These are phyloP conservation scores for Trichoderma endophyticum DNA, from an alignment of 2,329 filamentous ascomycete species.

Conservation along the genomic window DNA sequence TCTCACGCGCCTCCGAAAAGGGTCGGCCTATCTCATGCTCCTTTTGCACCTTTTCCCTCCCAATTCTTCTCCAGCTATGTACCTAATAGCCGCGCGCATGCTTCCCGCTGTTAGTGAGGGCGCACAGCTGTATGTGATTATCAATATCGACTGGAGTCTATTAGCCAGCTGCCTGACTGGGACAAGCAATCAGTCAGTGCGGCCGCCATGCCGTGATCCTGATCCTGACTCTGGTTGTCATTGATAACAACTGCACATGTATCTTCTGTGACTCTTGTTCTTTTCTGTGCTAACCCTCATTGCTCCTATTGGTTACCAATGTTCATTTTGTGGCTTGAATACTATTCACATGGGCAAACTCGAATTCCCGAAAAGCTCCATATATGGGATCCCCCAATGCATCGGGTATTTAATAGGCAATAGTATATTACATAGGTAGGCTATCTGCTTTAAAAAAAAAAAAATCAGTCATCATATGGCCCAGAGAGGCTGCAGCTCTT, in stretches of 20 bases:
- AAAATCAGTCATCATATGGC: background rate
- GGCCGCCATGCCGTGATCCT: background rate
- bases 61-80: background rate
- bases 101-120: background rate
- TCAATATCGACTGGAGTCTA: background rate
- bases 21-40: background rate
- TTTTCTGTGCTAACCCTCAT: background rate
- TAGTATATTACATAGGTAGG: background rate
- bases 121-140: background rate
- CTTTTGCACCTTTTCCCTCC: background rate
- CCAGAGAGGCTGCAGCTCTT: background rate
- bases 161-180: background rate
- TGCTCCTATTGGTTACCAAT: background rate
- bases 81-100: background rate
- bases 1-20: slow-evolving; percentile 9
- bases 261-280: background rate
- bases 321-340: background rate
- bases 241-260: background rate
- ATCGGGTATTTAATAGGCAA: background rate
- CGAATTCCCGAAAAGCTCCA: background rate
- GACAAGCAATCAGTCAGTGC: background rate
- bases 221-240: background rate
- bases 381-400: background rate
- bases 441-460: background rate
- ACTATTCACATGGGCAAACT: background rate